These are phyloP conservation scores for Tulasnella sp. DNA, from an alignment of 768 basidiomycete species.

Conservation along the genomic window DNA sequence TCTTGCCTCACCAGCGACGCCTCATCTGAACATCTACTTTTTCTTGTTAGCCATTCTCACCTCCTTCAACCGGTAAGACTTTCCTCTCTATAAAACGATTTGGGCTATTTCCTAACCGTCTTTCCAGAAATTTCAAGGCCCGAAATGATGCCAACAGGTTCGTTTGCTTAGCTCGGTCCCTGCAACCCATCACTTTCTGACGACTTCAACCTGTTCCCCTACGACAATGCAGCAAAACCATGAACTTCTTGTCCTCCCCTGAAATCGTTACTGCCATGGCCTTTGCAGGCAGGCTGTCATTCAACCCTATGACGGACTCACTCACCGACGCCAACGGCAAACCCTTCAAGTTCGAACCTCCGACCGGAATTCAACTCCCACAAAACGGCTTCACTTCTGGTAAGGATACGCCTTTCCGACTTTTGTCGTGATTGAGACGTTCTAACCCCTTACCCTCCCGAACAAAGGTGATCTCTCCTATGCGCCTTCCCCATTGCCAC, in stretches of 20 bases:
- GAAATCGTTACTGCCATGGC: constrained; percentile 97
- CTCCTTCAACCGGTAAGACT: constrained; percentile 82
- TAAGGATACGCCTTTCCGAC: constrained; percentile 33
- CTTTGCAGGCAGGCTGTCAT: constrained; percentile 87
- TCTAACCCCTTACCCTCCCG: neutral
- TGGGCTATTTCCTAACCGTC: constrained; percentile 11
- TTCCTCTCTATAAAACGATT: constrained; percentile 22
- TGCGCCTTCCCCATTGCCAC: constrained; percentile 70
- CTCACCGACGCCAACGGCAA: constrained; percentile 63
- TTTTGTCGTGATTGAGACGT: neutral
- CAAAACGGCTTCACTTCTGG: constrained; percentile 74
- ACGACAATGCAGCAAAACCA: constrained; percentile 34
- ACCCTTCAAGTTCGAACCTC: constrained; percentile 79
- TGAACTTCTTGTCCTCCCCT: constrained; percentile 98
- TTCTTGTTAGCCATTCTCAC: constrained; percentile 74
- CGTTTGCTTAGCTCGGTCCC: constrained; percentile 38
- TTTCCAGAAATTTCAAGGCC: constrained; percentile 72
- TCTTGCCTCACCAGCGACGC: neutral
- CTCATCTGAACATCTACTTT: constrained; percentile 19
- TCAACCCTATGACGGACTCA: constrained; percentile 86
- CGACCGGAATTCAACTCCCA: constrained; percentile 81
- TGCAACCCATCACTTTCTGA: neutral
- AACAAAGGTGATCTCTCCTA: constrained; percentile 51
- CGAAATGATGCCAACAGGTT: constrained; percentile 92
- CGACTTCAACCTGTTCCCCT: neutral